Evolutionary conservation across 805 yeast genomes (phyloP).

Genomic region (Ogataea kodamae): DNA sequence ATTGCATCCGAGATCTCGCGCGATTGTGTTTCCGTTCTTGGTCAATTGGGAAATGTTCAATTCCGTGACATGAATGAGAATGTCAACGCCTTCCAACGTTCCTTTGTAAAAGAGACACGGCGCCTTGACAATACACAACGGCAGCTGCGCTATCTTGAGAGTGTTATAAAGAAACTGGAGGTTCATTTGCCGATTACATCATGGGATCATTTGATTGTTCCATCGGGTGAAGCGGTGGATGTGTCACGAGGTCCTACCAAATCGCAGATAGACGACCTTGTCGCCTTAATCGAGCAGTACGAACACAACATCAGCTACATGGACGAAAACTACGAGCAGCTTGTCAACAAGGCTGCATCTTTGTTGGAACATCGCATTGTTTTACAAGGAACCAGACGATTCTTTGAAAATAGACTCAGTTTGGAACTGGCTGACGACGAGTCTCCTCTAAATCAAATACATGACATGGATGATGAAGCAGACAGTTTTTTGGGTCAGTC

Average conservation of each 20-base stretch:
- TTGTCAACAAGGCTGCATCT: slow-evolving; percentile 53
- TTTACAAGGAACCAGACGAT: slow-evolving; percentile 33
- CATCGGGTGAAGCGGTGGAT: slow-evolving; percentile 17
- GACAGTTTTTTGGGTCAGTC: slow-evolving; percentile 27
- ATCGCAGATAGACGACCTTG: slow-evolving; percentile 69
- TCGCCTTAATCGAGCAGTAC: slow-evolving; percentile 53
- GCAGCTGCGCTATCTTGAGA: slow-evolving; percentile 59
- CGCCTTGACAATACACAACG: slow-evolving; percentile 83
- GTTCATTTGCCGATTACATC: slow-evolving; percentile 31
- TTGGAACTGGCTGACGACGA: slow-evolving; percentile 29
- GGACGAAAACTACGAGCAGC: slow-evolving; percentile 61
- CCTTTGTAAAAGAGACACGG: slow-evolving; percentile 85
- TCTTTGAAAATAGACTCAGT: slow-evolving; percentile 33
- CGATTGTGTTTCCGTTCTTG: slow-evolving; percentile 80
- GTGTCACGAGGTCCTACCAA: slow-evolving; percentile 32
- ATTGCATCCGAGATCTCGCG: slow-evolving; percentile 88
- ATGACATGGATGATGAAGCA: slow-evolving; percentile 26
- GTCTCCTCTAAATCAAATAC: slow-evolving; percentile 26
- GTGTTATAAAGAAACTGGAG: slow-evolving; percentile 48
- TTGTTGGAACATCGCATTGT: slow-evolving; percentile 71
- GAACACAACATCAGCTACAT: slow-evolving; percentile 72
- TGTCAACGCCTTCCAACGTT: slow-evolving; percentile 81
- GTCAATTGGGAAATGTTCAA: slow-evolving; percentile 82
- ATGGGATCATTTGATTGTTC: slow-evolving; percentile 25
- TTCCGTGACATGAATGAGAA: slow-evolving; percentile 83